Conservation (phyloP, 345 rosid species). For the Noccaea caerulescens region DNA sequence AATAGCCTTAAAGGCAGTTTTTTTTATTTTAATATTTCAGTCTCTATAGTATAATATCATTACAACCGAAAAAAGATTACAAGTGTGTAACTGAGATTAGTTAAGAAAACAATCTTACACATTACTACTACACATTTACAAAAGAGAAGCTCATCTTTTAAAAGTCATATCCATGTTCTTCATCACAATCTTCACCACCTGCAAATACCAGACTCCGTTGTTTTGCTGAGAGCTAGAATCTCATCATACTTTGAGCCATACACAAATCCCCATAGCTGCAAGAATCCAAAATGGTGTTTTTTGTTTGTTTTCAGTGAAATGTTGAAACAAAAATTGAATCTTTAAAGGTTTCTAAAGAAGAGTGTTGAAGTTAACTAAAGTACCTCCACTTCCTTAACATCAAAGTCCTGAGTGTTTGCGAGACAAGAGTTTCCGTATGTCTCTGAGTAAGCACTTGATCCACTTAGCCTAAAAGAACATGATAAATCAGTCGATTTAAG, state of each 20-base stretch:
- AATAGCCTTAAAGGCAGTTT: not conserved
- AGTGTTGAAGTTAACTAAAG: slow-evolving; percentile 44
- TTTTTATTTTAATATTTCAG: slow-evolving; percentile 15
- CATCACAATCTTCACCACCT: slow-evolving; percentile 58
- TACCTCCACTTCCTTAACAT: slow-evolving; percentile 95
- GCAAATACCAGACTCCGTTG: slow-evolving; percentile 72
- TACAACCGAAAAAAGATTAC: slow-evolving; percentile 4
- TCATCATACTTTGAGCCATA: slow-evolving; percentile 86
- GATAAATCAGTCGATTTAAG: not conserved
- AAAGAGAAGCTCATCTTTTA: slow-evolving; percentile 4
- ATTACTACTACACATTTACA: slow-evolving; percentile 35
- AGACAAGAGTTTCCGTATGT: slow-evolving; percentile 95
- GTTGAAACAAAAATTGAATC: not conserved
- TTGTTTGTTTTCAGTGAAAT: not conserved
- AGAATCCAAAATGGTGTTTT: not conserved
- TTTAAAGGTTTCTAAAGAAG: not conserved
- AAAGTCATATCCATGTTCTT: slow-evolving; percentile 6
- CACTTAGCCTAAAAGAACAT: slow-evolving; percentile 58
- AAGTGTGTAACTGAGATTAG: slow-evolving; percentile 1
- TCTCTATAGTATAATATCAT: not conserved
- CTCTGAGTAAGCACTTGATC: slow-evolving; percentile 92
- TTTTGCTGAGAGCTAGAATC: slow-evolving; percentile 68
- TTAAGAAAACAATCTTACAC: slow-evolving; percentile 6
- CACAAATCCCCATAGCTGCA: slow-evolving; percentile 95
- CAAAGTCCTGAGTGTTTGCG: slow-evolving; percentile 75